Percentiles rank a stretch among this genome's conserved stretches.
Conservation (phyloP, 768 basidiomycete species). For the Galerina marginata region DNA sequence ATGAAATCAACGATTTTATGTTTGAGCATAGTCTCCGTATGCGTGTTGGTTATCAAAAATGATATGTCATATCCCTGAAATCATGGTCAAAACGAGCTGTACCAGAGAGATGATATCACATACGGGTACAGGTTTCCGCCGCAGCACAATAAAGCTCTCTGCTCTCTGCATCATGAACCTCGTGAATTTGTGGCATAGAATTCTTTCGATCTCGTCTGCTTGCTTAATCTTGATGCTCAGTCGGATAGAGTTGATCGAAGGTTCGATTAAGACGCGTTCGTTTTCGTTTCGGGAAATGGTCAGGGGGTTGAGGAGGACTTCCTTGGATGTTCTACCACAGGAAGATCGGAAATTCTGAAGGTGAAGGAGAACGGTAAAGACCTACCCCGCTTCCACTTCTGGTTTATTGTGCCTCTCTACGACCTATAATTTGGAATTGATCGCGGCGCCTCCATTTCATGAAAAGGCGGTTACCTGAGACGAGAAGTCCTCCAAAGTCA, state of each 20-base stretch:
- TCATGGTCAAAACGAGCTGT: not conserved
- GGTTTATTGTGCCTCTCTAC: conserved; percentile 98
- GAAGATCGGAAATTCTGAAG: not conserved
- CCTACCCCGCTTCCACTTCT: conserved; percentile 88
- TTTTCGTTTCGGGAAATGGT: conserved; percentile 97
- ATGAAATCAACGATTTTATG: conserved; percentile 99
- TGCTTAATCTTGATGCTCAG: conserved; percentile 99
- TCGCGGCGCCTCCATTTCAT: not conserved
- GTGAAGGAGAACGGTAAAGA: not conserved
- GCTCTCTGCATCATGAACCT: conserved; percentile 99
- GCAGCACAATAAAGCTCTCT: conserved; percentile 95
- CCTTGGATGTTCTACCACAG: conserved; percentile 77
- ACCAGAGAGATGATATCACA: conserved; percentile 28
- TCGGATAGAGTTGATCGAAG: conserved; percentile 95
- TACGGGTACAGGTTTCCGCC: conserved; percentile 91
- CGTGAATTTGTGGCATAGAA: conserved; percentile 97
- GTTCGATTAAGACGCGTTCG: conserved; percentile 96
- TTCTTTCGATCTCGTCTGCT: conserved; percentile 97
- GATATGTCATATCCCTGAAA: conserved; percentile 96
- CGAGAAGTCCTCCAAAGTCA: conserved; percentile 97
- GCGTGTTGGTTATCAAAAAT: conserved; percentile 96
- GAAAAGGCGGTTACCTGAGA: conserved; percentile 73
- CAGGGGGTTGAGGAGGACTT: conserved; percentile 92
- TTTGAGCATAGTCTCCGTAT: conserved; percentile 98
- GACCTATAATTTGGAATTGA: conserved; percentile 54